Evolutionary conservation across 2,329 filamentous ascomycete genomes (phyloP), one percentile per base, ranked within the genome.

Genomic region (Plectosphaerella sp.): DNA sequence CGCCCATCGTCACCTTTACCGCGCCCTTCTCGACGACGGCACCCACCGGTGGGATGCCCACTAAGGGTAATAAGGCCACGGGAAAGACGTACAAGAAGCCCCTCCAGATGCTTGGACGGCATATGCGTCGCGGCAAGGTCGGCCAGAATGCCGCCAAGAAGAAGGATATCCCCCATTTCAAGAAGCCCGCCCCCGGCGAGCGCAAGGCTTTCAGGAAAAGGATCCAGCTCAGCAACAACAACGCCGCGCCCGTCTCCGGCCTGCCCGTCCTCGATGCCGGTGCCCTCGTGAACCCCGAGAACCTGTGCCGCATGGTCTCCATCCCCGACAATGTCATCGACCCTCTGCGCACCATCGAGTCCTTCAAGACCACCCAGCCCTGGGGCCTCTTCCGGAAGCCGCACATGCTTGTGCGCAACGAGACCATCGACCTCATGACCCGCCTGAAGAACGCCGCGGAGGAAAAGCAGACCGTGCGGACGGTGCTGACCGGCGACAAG

Each of bases 181-280:
- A 79, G 69, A 77, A 83, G 15, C 87, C 88, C 18, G 75, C 75
- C 12, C 78, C 83, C 3, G 93, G 92, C 59, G 92, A 97, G 77
- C 84, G 92, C 59, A 96, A 91, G 72, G 89, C 89, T 25, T 77
- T 89, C 66, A 86, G 91, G 59, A 96, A 95, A 76, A 85, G 89
- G 60, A 89, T 99, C 63, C 85, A 95, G 54, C 83, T 99, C 55
- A 93, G 88, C 76, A 99, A 97, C 73, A 88, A 89, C 69, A 97
- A 96, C 72, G 94, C 94, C 48, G 75, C 97, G 37, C 83, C 87
- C 54, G 87, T 97, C 8, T 66, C 76, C 22, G 88, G 83, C 11
- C 76, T 96, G 59, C 72, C 78, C 54, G 79, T 86, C 47, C 64
- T 96, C 51, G 77, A 71, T 12, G 65, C 71, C 10, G 73, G 79